These are phyloP conservation scores for Echeveria elegans DNA, from an alignment of 164 flowering plant genomes.

Conservation along the genomic window DNA sequence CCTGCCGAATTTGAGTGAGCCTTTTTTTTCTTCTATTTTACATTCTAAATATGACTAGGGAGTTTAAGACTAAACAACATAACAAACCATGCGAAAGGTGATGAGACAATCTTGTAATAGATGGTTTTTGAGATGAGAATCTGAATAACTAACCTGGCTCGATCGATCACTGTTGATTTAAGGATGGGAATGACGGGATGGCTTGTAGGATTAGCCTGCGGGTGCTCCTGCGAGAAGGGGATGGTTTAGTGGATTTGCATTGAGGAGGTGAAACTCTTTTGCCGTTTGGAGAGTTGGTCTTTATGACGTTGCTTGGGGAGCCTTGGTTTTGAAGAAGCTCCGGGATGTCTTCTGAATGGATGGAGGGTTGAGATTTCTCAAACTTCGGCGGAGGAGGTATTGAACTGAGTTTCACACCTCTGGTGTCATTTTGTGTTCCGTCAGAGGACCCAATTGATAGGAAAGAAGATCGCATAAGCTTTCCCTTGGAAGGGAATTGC, in stretches of 20 bases:
- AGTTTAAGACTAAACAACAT: not conserved
- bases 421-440: not conserved
- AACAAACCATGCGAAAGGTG: not conserved
- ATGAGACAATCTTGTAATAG: not conserved
- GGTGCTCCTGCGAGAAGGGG: constrained; percentile 28
- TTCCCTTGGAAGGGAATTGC: constrained; percentile 46
- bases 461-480: constrained; percentile 42
- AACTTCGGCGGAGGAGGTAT: constrained; percentile 31
- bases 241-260: constrained; percentile 19
- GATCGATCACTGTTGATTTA: constrained; percentile 11
- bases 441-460: constrained; percentile 32
- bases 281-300: constrained; percentile 65
- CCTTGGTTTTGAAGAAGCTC: constrained; percentile 39
- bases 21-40: not conserved
- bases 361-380: constrained; percentile 33
- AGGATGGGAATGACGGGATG: constrained; percentile 55
- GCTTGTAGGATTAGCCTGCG: constrained; percentile 12
- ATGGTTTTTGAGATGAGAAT: not conserved
- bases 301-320: constrained; percentile 50
- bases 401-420: constrained; percentile 26
- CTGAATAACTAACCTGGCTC: constrained; percentile 2
- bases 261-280: constrained; percentile 92
- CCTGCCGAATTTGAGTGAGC: not conserved
- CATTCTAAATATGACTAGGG: not conserved
- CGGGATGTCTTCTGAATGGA: constrained; percentile 59